These are phyloP conservation scores for Chloromonas sp. DNA, from an alignment of 163 green algal species.

Conservation along the genomic window DNA sequence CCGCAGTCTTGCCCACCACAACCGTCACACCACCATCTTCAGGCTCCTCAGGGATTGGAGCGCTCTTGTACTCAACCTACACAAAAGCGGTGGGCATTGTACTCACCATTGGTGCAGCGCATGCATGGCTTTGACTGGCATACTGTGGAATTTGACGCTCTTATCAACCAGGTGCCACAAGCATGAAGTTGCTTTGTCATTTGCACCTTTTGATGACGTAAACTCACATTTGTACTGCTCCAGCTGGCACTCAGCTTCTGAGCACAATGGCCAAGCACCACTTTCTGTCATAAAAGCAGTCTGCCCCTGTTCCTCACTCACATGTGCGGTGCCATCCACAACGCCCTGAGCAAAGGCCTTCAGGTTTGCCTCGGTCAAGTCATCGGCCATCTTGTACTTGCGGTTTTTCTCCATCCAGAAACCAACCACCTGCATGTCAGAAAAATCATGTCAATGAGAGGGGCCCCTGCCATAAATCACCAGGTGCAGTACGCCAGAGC, in stretches of 20 bases:
- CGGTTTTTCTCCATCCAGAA: constrained; percentile 58
- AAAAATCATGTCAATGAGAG: neutral
- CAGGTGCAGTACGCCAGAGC: too few species aligned
- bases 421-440: constrained; percentile 2
- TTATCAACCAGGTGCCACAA: too few species aligned
- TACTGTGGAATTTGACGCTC: too few species aligned
- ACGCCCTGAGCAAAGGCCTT: constrained; percentile 39
- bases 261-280: too few species aligned
- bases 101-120: neutral
- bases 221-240: too few species aligned
- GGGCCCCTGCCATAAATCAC: neutral
- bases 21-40: constrained; percentile 38
- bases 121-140: too few species aligned
- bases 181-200: too few species aligned
- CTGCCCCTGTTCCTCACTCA: neutral
- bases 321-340: constrained; percentile 38
- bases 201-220: too few species aligned
- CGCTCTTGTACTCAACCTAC: constrained; percentile 62
- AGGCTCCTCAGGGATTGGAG: constrained; percentile 57
- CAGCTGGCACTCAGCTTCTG: too few species aligned
- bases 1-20: constrained; percentile 74
- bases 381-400: constrained; percentile 45
- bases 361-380: constrained; percentile 38
- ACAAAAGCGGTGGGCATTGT: neutral
- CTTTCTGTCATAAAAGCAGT: too few species aligned